Conservation (phyloP, 345 rosid genomes). For the Cardamine occulta region DNA sequence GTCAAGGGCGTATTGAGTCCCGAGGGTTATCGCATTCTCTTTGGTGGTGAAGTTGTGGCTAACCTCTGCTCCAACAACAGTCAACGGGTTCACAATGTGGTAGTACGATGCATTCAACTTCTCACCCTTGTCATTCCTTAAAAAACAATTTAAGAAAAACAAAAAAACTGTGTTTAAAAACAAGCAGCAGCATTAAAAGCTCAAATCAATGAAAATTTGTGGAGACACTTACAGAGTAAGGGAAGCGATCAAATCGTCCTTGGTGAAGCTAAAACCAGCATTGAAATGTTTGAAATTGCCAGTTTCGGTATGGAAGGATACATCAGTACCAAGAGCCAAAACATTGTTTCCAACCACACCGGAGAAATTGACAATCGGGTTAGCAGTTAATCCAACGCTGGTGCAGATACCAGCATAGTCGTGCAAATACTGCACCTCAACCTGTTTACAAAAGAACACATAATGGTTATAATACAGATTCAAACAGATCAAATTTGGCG, state of each 20-base stretch:
- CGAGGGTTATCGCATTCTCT: constrained; percentile 77
- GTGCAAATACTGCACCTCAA: constrained; percentile 89
- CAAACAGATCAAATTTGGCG: constrained; percentile 1
- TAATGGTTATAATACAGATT: background rate
- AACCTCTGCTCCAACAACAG: constrained; percentile 97
- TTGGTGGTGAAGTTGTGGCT: constrained; percentile 79
- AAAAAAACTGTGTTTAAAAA: background rate
- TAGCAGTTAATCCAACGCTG: constrained; percentile 81
- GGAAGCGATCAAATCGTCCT: constrained; percentile 78
- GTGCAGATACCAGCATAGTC: constrained; percentile 90
- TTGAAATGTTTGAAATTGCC: constrained; percentile 81
- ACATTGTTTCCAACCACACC: constrained; percentile 74
- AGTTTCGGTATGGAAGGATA: constrained; percentile 72
- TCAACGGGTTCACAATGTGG: constrained; percentile 81
- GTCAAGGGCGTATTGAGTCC: constrained; percentile 88
- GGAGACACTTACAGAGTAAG: constrained; percentile 69
- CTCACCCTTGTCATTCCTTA: constrained; percentile 90
- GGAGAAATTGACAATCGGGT: constrained; percentile 83
- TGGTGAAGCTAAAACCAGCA: constrained; percentile 68
- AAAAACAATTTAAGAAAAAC: background rate
- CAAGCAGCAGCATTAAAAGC: background rate
- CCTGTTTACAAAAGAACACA: constrained; percentile 49
- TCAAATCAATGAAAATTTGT: background rate
- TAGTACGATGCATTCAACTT: constrained; percentile 80
- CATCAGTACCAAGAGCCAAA: constrained; percentile 84